Evolutionary conservation across 2,329 filamentous ascomycete species (phyloP), one percentile per base, ranked within the genome.

Genomic region (Diplodia intermedia): DNA sequence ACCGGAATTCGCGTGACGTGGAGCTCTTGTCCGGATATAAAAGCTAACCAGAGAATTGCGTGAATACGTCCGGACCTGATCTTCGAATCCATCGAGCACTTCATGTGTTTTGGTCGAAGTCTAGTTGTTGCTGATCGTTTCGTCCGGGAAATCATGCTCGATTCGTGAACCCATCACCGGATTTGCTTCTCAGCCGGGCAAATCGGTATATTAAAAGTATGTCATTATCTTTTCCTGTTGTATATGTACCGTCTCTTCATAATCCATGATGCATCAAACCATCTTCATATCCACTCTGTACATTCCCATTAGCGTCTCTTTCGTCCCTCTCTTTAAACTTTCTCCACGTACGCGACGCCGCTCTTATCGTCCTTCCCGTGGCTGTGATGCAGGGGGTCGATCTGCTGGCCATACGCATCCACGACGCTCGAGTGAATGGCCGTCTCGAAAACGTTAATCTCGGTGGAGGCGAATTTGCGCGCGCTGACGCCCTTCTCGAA

Each of bases 401-500:
- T 63, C 60, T 52, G 43, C 31, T 31, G 50, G n/a, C 43, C 78
- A 69, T 79, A 79, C 62, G 68, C 68, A 50, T 75, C 71, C 52
- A 79, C 77, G 43, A 73, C 72, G 3, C 40, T 55, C 73, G 75
- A 68, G 73, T 71, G 33, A 76, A 68, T 62, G 20, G 69, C 70
- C 55, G 75, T 73, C 47, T 73, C 76, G 70, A 88, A 88, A 5
- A 87, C 86, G 76, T 88, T 84, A 1, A 88, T 83, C 43, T 82
- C 71, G 0, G 86, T 86, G 33, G 71, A 78, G 1, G 88, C 86
- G 76, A 95, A 96, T 74, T 93, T 90, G 73, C 92, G 84, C 7
- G 92, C 91, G 71, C 86, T 85, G 26, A 94, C 82, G 1, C 86
- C 82, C 70, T 87, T 85, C 81, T 97, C 91, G 74, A 97, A 97